Evolutionary conservation across 2,329 filamentous ascomycete species (phyloP).

Genomic region (Saccharata proteae): DNA sequence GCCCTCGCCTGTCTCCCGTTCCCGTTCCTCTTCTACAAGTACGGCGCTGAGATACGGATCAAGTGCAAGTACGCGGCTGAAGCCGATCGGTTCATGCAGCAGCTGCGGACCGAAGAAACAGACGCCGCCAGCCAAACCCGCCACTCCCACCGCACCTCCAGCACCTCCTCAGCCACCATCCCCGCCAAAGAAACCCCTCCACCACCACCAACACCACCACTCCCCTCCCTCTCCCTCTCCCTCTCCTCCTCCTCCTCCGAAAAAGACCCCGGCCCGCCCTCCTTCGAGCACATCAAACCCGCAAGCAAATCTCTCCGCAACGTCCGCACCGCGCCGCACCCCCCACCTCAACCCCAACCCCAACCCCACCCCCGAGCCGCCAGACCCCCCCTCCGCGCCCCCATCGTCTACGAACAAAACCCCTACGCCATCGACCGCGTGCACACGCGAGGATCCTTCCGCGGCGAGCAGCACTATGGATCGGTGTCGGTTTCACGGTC

Average conservation of each 20-base stretch:
- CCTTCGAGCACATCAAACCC: too few species aligned
- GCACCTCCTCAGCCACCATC: neutral
- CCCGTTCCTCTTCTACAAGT: conserved; percentile 65
- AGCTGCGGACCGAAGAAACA: conserved; percentile 28
- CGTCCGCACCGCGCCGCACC: too few species aligned
- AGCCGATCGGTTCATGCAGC: conserved; percentile 47
- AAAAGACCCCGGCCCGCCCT: too few species aligned
- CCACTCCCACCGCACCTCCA: conserved; percentile 9
- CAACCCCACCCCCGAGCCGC: conserved; percentile 22
- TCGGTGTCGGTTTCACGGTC: too few species aligned
- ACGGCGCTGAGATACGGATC: conserved; percentile 50
- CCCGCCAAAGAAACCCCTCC: neutral
- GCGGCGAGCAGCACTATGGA: too few species aligned
- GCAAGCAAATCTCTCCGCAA: too few species aligned
- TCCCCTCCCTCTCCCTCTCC: too few species aligned
- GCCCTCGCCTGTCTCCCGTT: conserved; percentile 60
- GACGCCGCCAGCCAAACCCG: conserved; percentile 17
- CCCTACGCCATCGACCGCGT: conserved; percentile 38
- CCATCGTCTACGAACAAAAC: conserved; percentile 25
- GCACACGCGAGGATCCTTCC: conserved; percentile 35
- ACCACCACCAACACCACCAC: too few species aligned
- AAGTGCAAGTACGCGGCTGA: conserved; percentile 60
- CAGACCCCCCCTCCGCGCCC: conserved; percentile 15
- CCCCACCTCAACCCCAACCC: too few species aligned
- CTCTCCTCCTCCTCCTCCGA: too few species aligned